Base-by-base conservation (phyloP, 495 filamentous ascomycete genomes). In the Articulospora tetracladia region DNA sequence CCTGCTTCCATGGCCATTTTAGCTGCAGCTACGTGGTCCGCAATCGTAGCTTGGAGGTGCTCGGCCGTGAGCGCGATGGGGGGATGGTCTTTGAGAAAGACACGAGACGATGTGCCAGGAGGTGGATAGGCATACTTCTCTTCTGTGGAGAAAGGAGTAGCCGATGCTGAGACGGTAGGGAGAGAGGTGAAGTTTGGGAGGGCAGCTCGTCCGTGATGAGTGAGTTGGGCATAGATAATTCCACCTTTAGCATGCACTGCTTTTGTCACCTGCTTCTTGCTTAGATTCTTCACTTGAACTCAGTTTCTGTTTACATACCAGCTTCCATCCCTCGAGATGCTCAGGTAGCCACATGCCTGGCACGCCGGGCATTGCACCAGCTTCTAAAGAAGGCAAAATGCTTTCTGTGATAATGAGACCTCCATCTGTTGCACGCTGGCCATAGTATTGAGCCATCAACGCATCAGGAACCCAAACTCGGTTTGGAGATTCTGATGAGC, bases 1-100 rank as follows among this genome's bases (percentile, higher is more conserved):
- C 89, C 89, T 0, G 86, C 87, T 60, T 79, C 64, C 12, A 87
- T 72, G 0, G 88, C 80, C 10, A 85, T 70, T 61, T 73, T 71
- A 0, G 88, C 83, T 3, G 88, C 80, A 59, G 66, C 67, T 11
- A 61, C 67, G 47, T 64, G 73, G 32, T 74, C 72, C 11, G 34
- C 23, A 26, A 76, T 69, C 10, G 66, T 70, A 1, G 70, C 56
- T 55, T 73, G 57, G 55, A 82, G 77, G 30, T 81, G 73, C 10
- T 68, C 62, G 52, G 74, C 68, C 8, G 71, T 73, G 57, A 82
- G 65, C 52, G 74, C 78, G 22, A 73, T 68, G 0, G 80, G 80
- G 23, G 75, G 78, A 44, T 70, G 68, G 34, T 75, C 70, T 23
- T 66, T 73, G 64, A 77, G 79, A 23, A 56, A 70, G 20, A 77